Conservation (phyloP, 345 rosid species). For the Pistacia vera region DNA sequence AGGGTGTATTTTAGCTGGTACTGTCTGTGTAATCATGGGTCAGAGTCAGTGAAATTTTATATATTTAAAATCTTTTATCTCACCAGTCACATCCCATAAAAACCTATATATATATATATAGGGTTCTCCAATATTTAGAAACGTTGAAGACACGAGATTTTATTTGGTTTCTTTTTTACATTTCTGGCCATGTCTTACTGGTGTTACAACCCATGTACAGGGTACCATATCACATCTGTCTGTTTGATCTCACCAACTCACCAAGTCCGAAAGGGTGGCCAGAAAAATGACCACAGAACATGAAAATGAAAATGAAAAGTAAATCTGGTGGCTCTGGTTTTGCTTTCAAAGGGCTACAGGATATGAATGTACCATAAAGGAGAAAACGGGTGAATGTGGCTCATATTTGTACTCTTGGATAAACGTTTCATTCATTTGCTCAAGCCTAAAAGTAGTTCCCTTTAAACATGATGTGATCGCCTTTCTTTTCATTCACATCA, state of each 20-base stretch:
- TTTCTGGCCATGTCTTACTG: no score
- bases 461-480: background rate
- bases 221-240: background rate
- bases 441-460: background rate
- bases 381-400: background rate
- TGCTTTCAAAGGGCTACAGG: background rate
- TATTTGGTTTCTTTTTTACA: no score
- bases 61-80: no score
- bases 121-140: no score
- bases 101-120: no score
- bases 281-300: background rate
- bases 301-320: background rate
- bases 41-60: no score
- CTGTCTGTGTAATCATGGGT: no score
- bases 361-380: slow-evolving; percentile 8
- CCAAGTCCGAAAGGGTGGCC: background rate
- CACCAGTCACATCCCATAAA: no score
- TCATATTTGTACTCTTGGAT: background rate
- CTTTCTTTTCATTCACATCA: no score
- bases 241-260: background rate
- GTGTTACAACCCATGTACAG: no score
- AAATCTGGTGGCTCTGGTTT: slow-evolving; percentile 6
- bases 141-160: no score
- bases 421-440: background rate
- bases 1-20: no score